These are phyloP conservation scores for Colletotrichum musicola DNA, from an alignment of 2,329 filamentous ascomycete species.

Conservation along the genomic window DNA sequence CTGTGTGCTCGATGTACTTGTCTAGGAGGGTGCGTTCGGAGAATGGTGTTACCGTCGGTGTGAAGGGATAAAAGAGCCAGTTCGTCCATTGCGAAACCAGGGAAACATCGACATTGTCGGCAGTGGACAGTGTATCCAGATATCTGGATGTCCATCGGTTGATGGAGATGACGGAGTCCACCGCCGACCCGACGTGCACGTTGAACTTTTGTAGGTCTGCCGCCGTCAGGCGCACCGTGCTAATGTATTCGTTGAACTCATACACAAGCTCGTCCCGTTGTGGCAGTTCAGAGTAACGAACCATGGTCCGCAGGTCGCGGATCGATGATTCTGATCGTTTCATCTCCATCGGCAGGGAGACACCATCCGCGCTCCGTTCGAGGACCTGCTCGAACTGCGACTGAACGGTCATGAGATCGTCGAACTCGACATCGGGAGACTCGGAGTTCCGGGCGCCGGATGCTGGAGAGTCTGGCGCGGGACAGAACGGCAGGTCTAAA, in stretches of 20 bases:
- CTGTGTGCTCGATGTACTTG: conserved; percentile 81
- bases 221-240: conserved; percentile 73
- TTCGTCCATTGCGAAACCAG: conserved; percentile 54
- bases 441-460: conserved; percentile 31
- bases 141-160: conserved; percentile 81
- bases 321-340: conserved; percentile 81
- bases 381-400: conserved; percentile 82
- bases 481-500: conserved; percentile 75
- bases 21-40: conserved; percentile 75
- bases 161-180: conserved; percentile 80
- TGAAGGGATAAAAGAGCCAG: conserved; percentile 72
- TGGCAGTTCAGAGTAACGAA: conserved; percentile 77
- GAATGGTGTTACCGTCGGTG: conserved; percentile 62
- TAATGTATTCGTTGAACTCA: conserved; percentile 83
- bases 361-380: conserved; percentile 73
- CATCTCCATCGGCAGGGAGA: conserved; percentile 81
- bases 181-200: conserved; percentile 77
- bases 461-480: conserved; percentile 40
- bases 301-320: conserved; percentile 78
- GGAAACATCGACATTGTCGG: conserved; percentile 47
- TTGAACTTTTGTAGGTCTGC: conserved; percentile 81
- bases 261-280: conserved; percentile 77
- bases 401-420: conserved; percentile 80
- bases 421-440: conserved; percentile 71
- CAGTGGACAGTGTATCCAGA: conserved; percentile 69